phyloP scores from a whole-genome alignment of 2,329 filamentous ascomycete genomes.

The Fusarium zealandicum region DNA sequence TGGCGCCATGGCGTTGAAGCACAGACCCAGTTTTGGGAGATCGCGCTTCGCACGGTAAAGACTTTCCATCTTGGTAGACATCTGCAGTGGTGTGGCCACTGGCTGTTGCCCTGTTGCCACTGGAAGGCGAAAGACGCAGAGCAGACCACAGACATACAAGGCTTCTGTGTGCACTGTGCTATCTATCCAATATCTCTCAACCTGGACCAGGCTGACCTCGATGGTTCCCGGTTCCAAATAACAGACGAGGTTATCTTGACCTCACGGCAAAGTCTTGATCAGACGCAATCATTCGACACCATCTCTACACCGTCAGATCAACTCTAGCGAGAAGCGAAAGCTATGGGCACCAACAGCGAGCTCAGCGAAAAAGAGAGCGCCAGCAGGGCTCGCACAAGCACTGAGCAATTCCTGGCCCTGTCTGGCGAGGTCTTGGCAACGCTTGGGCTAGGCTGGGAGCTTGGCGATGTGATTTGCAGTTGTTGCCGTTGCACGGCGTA shows the following conservation, averaged over 20 bases:
- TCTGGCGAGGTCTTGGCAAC: slow-evolving; percentile 32
- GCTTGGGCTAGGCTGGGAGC: slow-evolving; percentile 25
- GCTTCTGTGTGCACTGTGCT: not conserved
- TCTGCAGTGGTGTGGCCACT: not conserved
- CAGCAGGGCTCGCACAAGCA: slow-evolving; percentile 27
- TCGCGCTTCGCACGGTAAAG: slow-evolving; percentile 9
- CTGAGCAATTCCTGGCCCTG: slow-evolving; percentile 29
- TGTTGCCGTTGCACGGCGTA: slow-evolving; percentile 13
- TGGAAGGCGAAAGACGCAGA: not conserved
- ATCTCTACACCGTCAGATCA: slow-evolving; percentile 27
- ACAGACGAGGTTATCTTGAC: slow-evolving; percentile 32
- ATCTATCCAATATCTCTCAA: not conserved
- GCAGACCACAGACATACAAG: not conserved
- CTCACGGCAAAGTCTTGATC: slow-evolving; percentile 9
- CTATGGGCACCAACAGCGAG: slow-evolving; percentile 8
- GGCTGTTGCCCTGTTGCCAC: not conserved
- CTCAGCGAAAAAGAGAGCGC: slow-evolving; percentile 16
- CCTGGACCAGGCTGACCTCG: not conserved
- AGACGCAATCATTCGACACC: slow-evolving; percentile 29
- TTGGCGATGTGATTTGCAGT: slow-evolving; percentile 28
- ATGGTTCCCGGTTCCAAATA: slow-evolving; percentile 15
- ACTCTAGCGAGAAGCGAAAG: slow-evolving; percentile 11
- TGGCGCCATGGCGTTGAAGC: slow-evolving; percentile 14
- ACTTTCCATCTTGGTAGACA: slow-evolving; percentile 9
- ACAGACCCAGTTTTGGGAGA: slow-evolving; percentile 4